A percentile compares a stretch with the other conserved stretches of the same genome.
These are phyloP conservation scores for Mortierella antarctica DNA, from an alignment of 192 early-diverging fungal species.

Conservation along the genomic window DNA sequence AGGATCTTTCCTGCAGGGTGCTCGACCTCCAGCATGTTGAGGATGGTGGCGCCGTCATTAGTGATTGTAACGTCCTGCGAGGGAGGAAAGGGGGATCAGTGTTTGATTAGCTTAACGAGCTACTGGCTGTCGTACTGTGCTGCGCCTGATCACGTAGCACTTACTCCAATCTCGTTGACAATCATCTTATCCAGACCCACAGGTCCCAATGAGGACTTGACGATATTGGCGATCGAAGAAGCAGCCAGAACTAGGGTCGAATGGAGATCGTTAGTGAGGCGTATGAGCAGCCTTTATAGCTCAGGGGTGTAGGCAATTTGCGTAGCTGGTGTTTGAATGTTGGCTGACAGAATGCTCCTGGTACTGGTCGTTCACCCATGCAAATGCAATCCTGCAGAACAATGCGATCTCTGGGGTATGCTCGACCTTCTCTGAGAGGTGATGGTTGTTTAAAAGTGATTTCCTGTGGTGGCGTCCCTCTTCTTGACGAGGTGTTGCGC, in stretches of 20 bases:
- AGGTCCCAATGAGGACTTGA: slow-evolving; percentile 98
- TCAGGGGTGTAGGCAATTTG: too few species aligned
- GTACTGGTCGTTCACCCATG: too few species aligned
- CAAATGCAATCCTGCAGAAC: too few species aligned
- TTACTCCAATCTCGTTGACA: slow-evolving; percentile 98
- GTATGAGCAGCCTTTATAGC: too few species aligned
- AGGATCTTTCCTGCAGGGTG: slow-evolving; percentile 97
- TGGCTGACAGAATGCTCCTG: too few species aligned
- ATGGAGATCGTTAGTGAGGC: slow-evolving; percentile 12
- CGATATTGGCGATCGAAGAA: slow-evolving; percentile 96
- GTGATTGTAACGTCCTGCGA: slow-evolving; percentile 96
- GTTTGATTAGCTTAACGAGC: background rate
- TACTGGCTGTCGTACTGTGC: background rate
- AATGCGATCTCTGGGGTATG: too few species aligned
- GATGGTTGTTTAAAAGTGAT: too few species aligned
- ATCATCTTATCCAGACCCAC: slow-evolving; percentile 99
- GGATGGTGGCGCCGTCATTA: slow-evolving; percentile 99
- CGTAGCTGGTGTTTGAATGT: too few species aligned
- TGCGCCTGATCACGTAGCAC: slow-evolving; percentile 22
- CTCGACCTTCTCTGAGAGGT: too few species aligned
- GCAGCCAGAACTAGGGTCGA: slow-evolving; percentile 88
- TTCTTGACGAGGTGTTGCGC: background rate
- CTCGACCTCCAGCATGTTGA: slow-evolving; percentile 97
- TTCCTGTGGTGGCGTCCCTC: too few species aligned
- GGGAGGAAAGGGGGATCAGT: background rate